phyloP scores from a whole-genome alignment of 1,139 yeast genomes.

The Pneumocystis canis region DNA sequence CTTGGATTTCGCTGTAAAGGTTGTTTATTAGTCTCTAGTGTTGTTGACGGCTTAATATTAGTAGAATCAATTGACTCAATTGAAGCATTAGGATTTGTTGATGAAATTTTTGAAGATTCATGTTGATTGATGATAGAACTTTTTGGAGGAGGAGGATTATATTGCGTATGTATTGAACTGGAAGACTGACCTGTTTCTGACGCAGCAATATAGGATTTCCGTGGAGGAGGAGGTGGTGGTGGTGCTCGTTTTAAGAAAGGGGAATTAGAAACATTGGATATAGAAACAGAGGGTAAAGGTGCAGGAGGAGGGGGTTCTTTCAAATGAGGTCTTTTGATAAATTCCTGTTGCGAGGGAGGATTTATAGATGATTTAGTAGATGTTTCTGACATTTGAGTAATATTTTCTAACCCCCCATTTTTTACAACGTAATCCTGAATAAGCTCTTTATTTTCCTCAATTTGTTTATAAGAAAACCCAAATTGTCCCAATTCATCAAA shows the following conservation, averaged over 20 bases:
- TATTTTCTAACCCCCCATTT: slow-evolving; percentile 73
- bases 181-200: slow-evolving; percentile 4
- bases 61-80: slow-evolving; percentile 11
- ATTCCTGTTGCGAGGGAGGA: slow-evolving; percentile 3
- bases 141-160: slow-evolving; percentile 13
- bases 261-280: neutral
- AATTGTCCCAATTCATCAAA: slow-evolving; percentile 60
- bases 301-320: slow-evolving; percentile 17
- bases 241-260: slow-evolving; percentile 8
- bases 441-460: slow-evolving; percentile 53
- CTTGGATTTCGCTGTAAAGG: slow-evolving; percentile 8
- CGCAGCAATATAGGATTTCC: slow-evolving; percentile 3
- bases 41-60: neutral
- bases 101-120: slow-evolving; percentile 2
- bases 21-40: slow-evolving; percentile 3
- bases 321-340: slow-evolving; percentile 14
- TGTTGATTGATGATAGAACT: slow-evolving; percentile 9
- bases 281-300: neutral
- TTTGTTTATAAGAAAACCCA: slow-evolving; percentile 80
- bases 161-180: slow-evolving; percentile 9
- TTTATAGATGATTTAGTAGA: neutral
- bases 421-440: slow-evolving; percentile 35
- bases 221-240: slow-evolving; percentile 9
- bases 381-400: slow-evolving; percentile 21
- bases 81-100: slow-evolving; percentile 12